Evolutionary conservation across 108 stramenopile genomes (phyloP).

Genomic region (Cyclotella choctawhatcheeana): DNA sequence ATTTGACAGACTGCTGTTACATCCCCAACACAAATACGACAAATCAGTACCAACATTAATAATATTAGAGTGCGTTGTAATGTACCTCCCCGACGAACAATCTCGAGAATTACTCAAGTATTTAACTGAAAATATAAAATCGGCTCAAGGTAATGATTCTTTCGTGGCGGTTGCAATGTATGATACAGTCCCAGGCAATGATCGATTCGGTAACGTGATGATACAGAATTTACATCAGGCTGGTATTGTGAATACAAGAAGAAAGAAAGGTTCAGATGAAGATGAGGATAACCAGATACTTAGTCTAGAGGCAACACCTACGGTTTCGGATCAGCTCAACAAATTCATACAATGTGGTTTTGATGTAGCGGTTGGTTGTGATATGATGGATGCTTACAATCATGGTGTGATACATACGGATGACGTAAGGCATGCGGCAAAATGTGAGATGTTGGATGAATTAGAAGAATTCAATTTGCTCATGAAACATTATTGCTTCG

Average conservation of each 20-base stretch:
- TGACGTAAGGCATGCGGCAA: constrained; percentile 66
- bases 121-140: constrained; percentile 13
- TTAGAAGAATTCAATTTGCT: constrained; percentile 84
- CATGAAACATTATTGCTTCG: constrained; percentile 84
- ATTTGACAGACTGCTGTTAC: constrained; percentile 53
- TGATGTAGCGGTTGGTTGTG: constrained; percentile 64
- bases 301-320: constrained; percentile 61
- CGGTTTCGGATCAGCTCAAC: constrained; percentile 62
- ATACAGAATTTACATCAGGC: constrained; percentile 68
- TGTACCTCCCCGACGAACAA: constrained; percentile 73
- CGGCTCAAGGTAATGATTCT: constrained; percentile 3
- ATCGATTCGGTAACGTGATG: constrained; percentile 83
- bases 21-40: constrained; percentile 46
- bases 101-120: constrained; percentile 43
- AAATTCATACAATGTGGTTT: constrained; percentile 58
- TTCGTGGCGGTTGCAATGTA: constrained; percentile 57
- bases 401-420: constrained; percentile 54
- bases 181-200: constrained; percentile 73
- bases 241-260: constrained; percentile 34
- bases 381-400: constrained; percentile 86
- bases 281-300: constrained; percentile 24
- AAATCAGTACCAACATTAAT: constrained; percentile 65
- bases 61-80: constrained; percentile 79
- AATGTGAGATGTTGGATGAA: constrained; percentile 87
- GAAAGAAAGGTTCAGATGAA: constrained; percentile 11